A percentile compares a stretch with the other conserved stretches of the same genome.
Conservation (phyloP, 805 yeast genomes). For the Lachancea fermentati region DNA sequence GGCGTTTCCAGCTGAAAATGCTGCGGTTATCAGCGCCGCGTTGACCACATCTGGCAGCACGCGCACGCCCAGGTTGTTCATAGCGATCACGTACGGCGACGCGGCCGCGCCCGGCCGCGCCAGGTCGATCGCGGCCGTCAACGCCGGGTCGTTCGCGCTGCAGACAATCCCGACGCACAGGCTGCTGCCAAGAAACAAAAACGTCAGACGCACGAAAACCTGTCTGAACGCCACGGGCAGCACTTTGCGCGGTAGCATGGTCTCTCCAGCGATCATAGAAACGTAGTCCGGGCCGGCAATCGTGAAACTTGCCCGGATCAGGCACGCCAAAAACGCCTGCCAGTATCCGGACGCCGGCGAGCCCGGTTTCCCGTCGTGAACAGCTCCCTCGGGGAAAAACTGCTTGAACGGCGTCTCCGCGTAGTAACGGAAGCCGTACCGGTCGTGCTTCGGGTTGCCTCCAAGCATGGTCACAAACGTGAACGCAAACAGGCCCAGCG, state of each 20-base stretch:
- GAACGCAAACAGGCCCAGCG: conserved; percentile 68
- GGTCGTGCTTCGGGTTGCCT: conserved; percentile 71
- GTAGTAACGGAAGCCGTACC: conserved; percentile 56
- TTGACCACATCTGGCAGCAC: conserved; percentile 75
- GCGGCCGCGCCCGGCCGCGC: conserved; percentile 73
- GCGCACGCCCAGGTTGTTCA: conserved; percentile 60
- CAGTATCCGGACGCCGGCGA: conserved; percentile 47
- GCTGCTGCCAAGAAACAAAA: conserved; percentile 69
- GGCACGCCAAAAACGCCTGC: conserved; percentile 65
- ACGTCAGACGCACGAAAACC: conserved; percentile 60
- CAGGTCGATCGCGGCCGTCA: conserved; percentile 51
- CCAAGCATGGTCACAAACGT: conserved; percentile 83
- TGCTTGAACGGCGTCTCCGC: conserved; percentile 50
- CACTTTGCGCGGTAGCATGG: conserved; percentile 61
- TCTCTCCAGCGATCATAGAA: conserved; percentile 81
- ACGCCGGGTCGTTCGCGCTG: conserved; percentile 58
- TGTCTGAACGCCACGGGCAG: conserved; percentile 76
- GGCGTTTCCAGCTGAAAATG: conserved; percentile 81
- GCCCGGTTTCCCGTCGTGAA: conserved; percentile 7
- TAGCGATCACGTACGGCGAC: conserved; percentile 79
- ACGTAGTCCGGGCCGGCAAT: conserved; percentile 85
- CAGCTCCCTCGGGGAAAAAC: conserved; percentile 46
- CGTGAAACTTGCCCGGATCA: conserved; percentile 69
- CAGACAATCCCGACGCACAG: conserved; percentile 74
- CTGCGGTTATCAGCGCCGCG: conserved; percentile 66